Base-by-base conservation (phyloP, 1,284 basidiomycete species). In the Apiotrichum gamsii region DNA sequence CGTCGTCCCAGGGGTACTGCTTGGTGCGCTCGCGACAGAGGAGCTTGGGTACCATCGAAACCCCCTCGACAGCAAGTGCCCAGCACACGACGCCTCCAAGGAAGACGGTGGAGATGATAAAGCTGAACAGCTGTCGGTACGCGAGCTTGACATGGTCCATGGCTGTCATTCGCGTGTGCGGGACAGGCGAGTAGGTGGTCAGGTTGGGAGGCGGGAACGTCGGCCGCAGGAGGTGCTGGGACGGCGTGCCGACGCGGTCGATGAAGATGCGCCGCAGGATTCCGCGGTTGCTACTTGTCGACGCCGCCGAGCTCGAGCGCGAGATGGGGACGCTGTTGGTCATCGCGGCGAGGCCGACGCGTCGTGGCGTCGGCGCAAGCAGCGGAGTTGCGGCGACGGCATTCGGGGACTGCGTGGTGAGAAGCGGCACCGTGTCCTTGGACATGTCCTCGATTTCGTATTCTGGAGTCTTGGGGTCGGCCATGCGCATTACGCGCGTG, bases 1-100 rank as follows among this genome's bases (percentile, higher is more conserved):
- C 70, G 39, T 78, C 70, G 56, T 82, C 80, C 80, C 80, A 81
- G 4, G 63, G 64, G 30, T 75, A 73, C 21, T 56, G 56, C 11
- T 18, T 10, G 8, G 29, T 21, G 4, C n/a, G 28, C 19, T 57
- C 57, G 6, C 57, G 53, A 20, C 59, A 60, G 10, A 70, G 44
- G 55, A 64, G 62, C 28, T 56, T 58, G 3, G 70, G 70, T 2
- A 73, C 28, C n/a, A 51, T 53, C 40, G 52, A 58, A 18, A 53
- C 42, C 2, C 69, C 30, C 42, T 72, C 70, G 5, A 62, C 61
- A 8, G 59, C 18, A 8, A 72, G 43, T 0, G 75, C 75, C 73
- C 73, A 75, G 1, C 49, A 25, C 5, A 75, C 74, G 18, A 76
- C 74, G 39, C 64, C 57, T 5, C 60, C 56, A 19, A 82, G 70